Conservation (phyloP, 192 early-diverging fungal genomes). For the Umbelopsis ramanniana region DNA sequence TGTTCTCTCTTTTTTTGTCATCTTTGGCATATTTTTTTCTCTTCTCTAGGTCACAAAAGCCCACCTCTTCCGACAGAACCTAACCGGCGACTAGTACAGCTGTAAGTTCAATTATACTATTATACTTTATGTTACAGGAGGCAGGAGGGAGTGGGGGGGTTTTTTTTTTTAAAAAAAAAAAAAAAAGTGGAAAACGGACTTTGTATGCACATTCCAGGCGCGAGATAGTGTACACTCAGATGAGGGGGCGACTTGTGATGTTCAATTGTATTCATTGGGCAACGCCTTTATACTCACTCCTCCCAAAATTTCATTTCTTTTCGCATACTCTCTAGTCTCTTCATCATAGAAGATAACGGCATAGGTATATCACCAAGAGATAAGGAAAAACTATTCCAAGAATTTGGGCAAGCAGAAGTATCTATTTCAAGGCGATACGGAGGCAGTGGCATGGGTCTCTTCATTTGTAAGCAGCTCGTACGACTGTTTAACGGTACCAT, state of each 20-base stretch:
- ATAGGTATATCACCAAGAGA: constrained; percentile 53
- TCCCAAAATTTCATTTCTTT: too few relatives aligned
- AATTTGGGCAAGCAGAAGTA: constrained; percentile 63
- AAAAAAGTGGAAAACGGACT: too few relatives aligned
- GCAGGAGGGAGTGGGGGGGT: too few relatives aligned
- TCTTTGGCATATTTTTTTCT: background rate
- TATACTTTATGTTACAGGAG: too few relatives aligned
- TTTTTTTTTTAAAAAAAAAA: too few relatives aligned
- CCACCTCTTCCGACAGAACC: background rate
- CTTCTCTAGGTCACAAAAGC: background rate
- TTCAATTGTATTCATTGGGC: too few relatives aligned
- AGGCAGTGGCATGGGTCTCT: constrained; percentile 63
- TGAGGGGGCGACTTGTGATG: too few relatives aligned
- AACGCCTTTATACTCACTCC: too few relatives aligned
- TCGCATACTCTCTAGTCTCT: constrained; percentile 15
- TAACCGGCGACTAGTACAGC: background rate
- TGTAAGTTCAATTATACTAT: too few relatives aligned
- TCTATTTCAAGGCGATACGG: constrained; percentile 60
- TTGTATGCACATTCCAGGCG: too few relatives aligned
- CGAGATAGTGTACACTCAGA: too few relatives aligned
- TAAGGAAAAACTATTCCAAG: constrained; percentile 50
- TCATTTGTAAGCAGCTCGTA: constrained; percentile 57
- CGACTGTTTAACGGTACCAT: constrained; percentile 59
- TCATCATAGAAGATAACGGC: constrained; percentile 50
- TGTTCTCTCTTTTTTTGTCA: background rate